Base-by-base conservation (phyloP, 768 basidiomycete species). In the Daedaleopsis sinensis region DNA sequence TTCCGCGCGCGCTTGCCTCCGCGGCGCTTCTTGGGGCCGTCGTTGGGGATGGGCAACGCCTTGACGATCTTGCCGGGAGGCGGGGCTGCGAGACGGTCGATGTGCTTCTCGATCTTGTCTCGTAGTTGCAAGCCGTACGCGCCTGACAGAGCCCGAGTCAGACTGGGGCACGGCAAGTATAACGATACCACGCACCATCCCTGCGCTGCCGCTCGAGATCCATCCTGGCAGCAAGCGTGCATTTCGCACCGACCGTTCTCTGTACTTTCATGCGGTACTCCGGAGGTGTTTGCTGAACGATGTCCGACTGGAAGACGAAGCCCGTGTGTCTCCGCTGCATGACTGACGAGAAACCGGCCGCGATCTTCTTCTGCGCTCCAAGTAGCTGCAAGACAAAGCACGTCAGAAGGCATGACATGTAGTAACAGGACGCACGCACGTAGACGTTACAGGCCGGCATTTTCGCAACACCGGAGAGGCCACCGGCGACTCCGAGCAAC, bases 1-100 rank as follows among this genome's bases (percentile, higher is more conserved):
- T 98, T 96, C 49, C 97, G 87, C 1, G 96, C 97, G 9, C 95
- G 87, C 79, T 93, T 96, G 13, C 97, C 97, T 67, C 97, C 97
- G 46, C 94, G 84, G 54, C 96, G 87, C 73, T 98, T 98, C 79
- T 96, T 96, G 8, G 91, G 92, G 3, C 95, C 94, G 72, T 98
- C 97, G 65, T 93, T 91, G 0, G 97, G 97, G 63, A 96, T 86
- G 21, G 97, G 93, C 11, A 99, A 79, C 1, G 97, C 93, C 73
- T 98, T 99, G 21, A 86, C 82, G 27, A 96, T 90, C 77, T 98
- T 98, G 43, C 88, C 84, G 15, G 97, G 96, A 21, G 96, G 95
- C 1, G 97, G 97, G 16, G 96, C 94, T 2, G 96, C 88, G 39
- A 99, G 81, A 58, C 92, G 83, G 69, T 97, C 93, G 58, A 99